Evolutionary conservation across 805 yeast genomes (phyloP).

Genomic region (Candida arabinofermentans): DNA sequence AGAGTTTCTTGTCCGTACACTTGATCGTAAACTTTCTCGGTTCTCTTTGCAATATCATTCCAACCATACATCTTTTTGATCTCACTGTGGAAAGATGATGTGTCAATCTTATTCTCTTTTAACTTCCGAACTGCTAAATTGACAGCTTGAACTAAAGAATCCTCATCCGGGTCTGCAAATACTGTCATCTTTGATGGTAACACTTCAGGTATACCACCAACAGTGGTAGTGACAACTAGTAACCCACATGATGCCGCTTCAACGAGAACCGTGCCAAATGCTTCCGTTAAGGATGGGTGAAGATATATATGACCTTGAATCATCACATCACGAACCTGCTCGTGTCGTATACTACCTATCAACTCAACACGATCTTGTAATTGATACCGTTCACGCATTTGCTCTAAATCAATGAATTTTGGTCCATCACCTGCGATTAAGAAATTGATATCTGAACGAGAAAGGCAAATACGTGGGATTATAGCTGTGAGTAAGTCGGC

Average conservation of each 20-base stretch:
- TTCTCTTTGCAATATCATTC: conserved; percentile 82
- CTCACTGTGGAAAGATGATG: conserved; percentile 72
- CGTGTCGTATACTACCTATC: conserved; percentile 86
- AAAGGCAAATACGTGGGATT: conserved; percentile 75
- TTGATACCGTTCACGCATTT: conserved; percentile 83
- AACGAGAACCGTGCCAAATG: conserved; percentile 94
- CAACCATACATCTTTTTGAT: conserved; percentile 85
- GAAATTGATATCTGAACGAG: conserved; percentile 63
- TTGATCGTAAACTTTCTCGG: conserved; percentile 73
- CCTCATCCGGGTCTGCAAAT: conserved; percentile 85
- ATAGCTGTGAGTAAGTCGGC: conserved; percentile 82
- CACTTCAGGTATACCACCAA: conserved; percentile 98
- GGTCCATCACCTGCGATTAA: conserved; percentile 98
- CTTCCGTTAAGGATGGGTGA: conserved; percentile 93
- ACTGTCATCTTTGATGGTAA: conserved; percentile 90
- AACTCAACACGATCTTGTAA: conserved; percentile 84
- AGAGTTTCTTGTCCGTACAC: conserved; percentile 20
- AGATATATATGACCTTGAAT: conserved; percentile 88
- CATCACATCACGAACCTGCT: conserved; percentile 90
- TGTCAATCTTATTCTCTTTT: conserved; percentile 56
- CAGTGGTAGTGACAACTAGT: conserved; percentile 88
- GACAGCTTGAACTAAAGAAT: conserved; percentile 70
- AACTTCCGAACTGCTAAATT: conserved; percentile 63
- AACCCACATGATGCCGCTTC: conserved; percentile 98
- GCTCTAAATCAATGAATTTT: conserved; percentile 87